Evolutionary conservation across 108 stramenopile species (phyloP), one percentile per base, ranked within the genome.

Genomic region (Chaetoceros muelleri): DNA sequence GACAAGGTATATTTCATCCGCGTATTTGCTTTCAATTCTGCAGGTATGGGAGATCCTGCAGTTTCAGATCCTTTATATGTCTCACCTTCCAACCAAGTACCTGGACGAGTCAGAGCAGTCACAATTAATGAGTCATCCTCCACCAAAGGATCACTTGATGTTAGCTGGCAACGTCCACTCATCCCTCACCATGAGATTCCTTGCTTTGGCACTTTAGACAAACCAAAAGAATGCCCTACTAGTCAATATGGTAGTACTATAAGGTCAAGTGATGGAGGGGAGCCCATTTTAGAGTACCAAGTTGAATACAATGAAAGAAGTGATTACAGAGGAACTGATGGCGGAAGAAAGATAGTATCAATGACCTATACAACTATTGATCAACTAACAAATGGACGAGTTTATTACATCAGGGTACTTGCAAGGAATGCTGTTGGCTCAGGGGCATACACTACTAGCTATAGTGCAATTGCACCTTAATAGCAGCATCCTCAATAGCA

Each of bases 161-260:
- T 89, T 5, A 55, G 67, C 8, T 84, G 85, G 80, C 70, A 78
- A 27, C 53, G 67, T 30, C 93, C 93, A 7, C 60, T 46, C 44
- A 54, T 94, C 13, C 89, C 89, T 8, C 53, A 63, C 51, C 89
- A 94, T 60, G 74, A 62, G 28, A 71, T 90, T 46, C 72, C 83
- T 0, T 94, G 93, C 64, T 60, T 44, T 44, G 81, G 79, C 18
- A 67, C 66, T 24, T 69, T 30, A 24, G 52, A 18, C 0, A 30
- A 52, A 3, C 65, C 80, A 2, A 48, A 28, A 1, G 66, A 72
- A 45, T 89, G 93, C 44, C 85, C 85, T 46, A 74, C 79, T 25
- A n/a, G n/a, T n/a, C 68, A 83, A 5, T 75, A 78, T 48, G 82
- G 87, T 0, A 74, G 75, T 20, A 60, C 52, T 27, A 50, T 74